Conservation (phyloP, 768 basidiomycete genomes). For the Tubosaeta sp. region DNA sequence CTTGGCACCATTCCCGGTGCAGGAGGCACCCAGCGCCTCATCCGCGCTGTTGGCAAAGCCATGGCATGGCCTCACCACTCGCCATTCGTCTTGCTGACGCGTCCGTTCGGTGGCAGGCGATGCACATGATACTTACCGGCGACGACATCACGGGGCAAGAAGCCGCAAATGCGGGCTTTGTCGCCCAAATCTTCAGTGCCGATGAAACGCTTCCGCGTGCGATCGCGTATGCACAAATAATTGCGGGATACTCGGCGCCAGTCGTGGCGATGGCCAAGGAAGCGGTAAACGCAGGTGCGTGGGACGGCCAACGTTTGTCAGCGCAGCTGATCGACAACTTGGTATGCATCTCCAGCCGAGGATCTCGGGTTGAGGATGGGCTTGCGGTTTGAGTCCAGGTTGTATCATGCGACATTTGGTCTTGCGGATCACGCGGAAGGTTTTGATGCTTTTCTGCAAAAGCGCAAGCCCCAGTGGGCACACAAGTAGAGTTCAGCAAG, state of each 20-base stretch:
- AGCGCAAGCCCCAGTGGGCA: constrained; percentile 41
- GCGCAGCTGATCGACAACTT: neutral
- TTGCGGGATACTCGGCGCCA: constrained; percentile 31
- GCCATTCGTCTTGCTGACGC: neutral
- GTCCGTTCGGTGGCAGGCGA: constrained; percentile 42
- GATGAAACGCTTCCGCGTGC: constrained; percentile 42
- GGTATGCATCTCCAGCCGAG: constrained; percentile 32
- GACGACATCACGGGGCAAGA: constrained; percentile 42
- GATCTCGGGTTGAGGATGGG: constrained; percentile 45
- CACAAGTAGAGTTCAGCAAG: constrained; percentile 29
- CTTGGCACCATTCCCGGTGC: constrained; percentile 92
- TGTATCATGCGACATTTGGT: constrained; percentile 51
- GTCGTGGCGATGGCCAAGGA: constrained; percentile 43
- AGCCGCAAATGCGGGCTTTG: constrained; percentile 45
- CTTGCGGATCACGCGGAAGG: constrained; percentile 44
- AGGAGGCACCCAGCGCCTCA: constrained; percentile 89
- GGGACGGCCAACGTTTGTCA: neutral
- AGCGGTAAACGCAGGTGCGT: constrained; percentile 43
- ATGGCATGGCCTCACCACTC: constrained; percentile 13
- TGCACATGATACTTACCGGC: constrained; percentile 55
- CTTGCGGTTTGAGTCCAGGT: constrained; percentile 41
- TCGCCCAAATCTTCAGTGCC: constrained; percentile 39
- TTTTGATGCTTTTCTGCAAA: constrained; percentile 46
- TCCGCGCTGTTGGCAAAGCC: constrained; percentile 82
- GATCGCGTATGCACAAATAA: constrained; percentile 35